phyloP scores from a whole-genome alignment of 371 early-diverging fungal genomes.

The Apophysomyces ossiformis region DNA sequence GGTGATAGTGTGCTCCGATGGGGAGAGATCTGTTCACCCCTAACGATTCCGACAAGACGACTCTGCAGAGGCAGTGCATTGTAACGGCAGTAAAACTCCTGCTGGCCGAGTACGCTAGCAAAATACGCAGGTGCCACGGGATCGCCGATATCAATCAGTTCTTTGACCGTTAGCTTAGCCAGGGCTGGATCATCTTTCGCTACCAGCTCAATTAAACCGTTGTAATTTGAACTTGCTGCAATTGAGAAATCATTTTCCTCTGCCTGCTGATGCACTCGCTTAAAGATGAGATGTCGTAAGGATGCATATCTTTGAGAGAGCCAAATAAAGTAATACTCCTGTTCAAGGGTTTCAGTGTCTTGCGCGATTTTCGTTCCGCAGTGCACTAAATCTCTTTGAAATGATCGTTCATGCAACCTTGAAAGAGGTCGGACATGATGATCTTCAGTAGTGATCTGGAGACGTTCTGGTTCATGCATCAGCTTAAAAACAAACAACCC shows the following conservation, averaged over 20 bases:
- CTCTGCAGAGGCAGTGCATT: constrained; percentile 30
- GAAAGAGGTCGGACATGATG: constrained; percentile 25
- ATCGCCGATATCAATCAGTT: constrained; percentile 51
- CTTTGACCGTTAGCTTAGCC: constrained; percentile 46
- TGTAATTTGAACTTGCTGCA: constrained; percentile 42
- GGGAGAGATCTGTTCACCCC: constrained; percentile 42
- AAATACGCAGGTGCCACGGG: constrained; percentile 41
- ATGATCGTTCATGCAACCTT: constrained; percentile 41
- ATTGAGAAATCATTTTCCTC: constrained; percentile 45
- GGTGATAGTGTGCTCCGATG: constrained; percentile 25
- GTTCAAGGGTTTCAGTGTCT: constrained; percentile 18
- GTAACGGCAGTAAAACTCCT: constrained; percentile 41
- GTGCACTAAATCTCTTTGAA: constrained; percentile 45
- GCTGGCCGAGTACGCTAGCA: constrained; percentile 36
- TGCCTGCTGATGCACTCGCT: constrained; percentile 40
- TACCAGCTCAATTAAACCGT: constrained; percentile 44
- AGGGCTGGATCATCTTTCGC: constrained; percentile 31
- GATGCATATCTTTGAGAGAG: constrained; percentile 43
- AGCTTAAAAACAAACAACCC: not conserved
- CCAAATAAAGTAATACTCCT: constrained; percentile 40
- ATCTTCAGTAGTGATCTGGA: constrained; percentile 18
- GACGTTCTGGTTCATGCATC: constrained; percentile 8
- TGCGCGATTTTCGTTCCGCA: constrained; percentile 40
- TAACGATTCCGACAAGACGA: constrained; percentile 37
- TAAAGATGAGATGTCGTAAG: constrained; percentile 41